Percentiles rank a stretch among this genome's conserved stretches.
phyloP scores from a whole-genome alignment of 2,329 filamentous ascomycete species.

The Aspergillus sergii region DNA sequence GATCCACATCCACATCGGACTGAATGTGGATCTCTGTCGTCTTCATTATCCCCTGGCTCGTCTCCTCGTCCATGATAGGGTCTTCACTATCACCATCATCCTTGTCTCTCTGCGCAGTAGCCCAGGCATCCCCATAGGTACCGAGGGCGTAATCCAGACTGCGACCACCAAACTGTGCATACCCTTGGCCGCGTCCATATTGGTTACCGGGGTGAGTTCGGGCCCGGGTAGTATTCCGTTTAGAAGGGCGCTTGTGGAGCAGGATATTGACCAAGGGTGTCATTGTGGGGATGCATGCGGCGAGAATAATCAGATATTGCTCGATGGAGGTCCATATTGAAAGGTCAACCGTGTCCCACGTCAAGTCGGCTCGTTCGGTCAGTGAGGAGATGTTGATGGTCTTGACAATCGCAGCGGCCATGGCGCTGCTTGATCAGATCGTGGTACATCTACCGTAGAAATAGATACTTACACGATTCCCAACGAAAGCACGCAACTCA shows the following conservation, averaged over 20 bases:
- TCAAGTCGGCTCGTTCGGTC: constrained; percentile 4
- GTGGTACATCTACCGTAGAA: background rate
- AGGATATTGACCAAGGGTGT: constrained; percentile 14
- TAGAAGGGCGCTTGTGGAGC: constrained; percentile 6
- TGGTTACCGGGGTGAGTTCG: background rate
- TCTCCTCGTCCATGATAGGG: constrained; percentile 5
- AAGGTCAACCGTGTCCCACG: constrained; percentile 14
- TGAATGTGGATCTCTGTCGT: constrained; percentile 6
- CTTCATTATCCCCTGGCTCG: constrained; percentile 8
- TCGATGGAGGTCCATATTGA: constrained; percentile 16
- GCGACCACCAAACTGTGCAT: constrained; percentile 12
- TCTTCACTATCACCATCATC: constrained; percentile 7
- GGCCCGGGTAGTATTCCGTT: background rate
- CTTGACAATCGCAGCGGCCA: constrained; percentile 18
- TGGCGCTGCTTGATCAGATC: constrained; percentile 9
- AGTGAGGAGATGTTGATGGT: constrained; percentile 12
- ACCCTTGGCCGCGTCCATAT: background rate
- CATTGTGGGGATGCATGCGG: constrained; percentile 16
- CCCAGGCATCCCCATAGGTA: constrained; percentile 8
- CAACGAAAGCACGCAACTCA: constrained; percentile 17
- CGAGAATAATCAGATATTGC: constrained; percentile 19
- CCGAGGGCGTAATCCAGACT: constrained; percentile 4
- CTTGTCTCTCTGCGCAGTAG: background rate
- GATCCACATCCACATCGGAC: background rate
- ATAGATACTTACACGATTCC: constrained; percentile 12